Evolutionary conservation across 2,329 filamentous ascomycete genomes (phyloP).

Genomic region (Trichophyton simii): DNA sequence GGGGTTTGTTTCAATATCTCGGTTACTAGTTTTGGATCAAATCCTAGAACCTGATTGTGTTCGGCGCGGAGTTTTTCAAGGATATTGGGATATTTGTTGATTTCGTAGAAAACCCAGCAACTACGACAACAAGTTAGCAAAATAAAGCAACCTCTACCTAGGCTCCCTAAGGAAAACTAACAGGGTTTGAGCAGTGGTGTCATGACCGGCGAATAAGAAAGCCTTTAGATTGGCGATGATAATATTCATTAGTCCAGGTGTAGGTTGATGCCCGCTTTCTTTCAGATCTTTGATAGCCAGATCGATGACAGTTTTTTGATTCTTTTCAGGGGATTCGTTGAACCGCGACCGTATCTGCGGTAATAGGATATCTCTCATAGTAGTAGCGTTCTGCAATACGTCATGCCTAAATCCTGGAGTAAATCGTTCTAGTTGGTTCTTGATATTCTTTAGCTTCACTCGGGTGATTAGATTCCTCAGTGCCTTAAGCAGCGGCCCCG

Average conservation of each 20-base stretch:
- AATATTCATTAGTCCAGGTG: not conserved
- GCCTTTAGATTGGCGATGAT: slow-evolving; percentile 18
- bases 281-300: slow-evolving; percentile 6
- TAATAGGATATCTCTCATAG: not conserved
- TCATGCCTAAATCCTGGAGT: not conserved
- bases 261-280: not conserved
- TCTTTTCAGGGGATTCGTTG: not conserved
- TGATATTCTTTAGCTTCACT: slow-evolving; percentile 5
- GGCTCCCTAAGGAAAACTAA: slow-evolving; percentile 10
- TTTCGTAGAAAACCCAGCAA: slow-evolving; percentile 1
- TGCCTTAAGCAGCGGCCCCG: not conserved
- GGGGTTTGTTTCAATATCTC: slow-evolving; percentile 26
- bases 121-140: not conserved
- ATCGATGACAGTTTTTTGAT: slow-evolving; percentile 1
- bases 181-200: slow-evolving; percentile 23
- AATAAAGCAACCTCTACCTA: not conserved
- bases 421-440: not conserved
- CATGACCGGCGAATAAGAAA: slow-evolving; percentile 27
- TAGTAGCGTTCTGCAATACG: not conserved
- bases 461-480: not conserved
- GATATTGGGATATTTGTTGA: slow-evolving; percentile 17
- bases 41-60: slow-evolving; percentile 42
- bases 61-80: slow-evolving; percentile 35
- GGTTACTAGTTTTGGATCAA: slow-evolving; percentile 27
- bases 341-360: not conserved